phyloP scores from a whole-genome alignment of 2,329 filamentous ascomycete species.

The Harringtonia aguacate region DNA sequence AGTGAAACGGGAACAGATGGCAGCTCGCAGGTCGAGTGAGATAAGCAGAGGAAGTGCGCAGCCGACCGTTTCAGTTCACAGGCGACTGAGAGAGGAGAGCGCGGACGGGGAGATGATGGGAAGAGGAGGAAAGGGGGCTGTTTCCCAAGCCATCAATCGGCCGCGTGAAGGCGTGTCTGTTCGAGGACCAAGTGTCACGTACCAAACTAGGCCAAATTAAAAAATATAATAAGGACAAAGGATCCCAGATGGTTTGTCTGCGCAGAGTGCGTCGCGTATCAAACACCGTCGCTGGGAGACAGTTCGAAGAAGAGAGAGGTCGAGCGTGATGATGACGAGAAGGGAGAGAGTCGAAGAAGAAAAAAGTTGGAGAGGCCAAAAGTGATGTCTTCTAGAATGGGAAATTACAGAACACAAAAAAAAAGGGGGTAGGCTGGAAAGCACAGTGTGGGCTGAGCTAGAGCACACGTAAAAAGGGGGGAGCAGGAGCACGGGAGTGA shows the following conservation, averaged over 20 bases:
- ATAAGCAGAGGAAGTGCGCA: too few species aligned
- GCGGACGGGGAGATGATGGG: background rate
- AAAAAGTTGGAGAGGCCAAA: conserved; percentile 3
- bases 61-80: too few species aligned
- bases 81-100: too few species aligned
- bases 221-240: conserved; percentile 3
- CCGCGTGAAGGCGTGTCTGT: background rate
- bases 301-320: conserved; percentile 4
- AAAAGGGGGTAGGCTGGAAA: conserved; percentile 12
- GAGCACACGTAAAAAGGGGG: conserved; percentile 1
- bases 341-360: conserved; percentile 1
- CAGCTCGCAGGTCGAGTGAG: too few species aligned
- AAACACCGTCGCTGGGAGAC: conserved; percentile 1
- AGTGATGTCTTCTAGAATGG: conserved; percentile 12
- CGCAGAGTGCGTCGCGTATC: conserved; percentile 6
- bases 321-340: conserved; percentile 5
- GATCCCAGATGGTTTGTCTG: background rate
- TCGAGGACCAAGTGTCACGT: background rate
- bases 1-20: too few species aligned
- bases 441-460: conserved; percentile 2
- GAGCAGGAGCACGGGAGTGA: conserved; percentile 2
- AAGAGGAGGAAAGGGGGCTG: too few species aligned
- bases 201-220: conserved; percentile 1
- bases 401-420: conserved; percentile 13
- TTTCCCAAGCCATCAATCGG: background rate